Base-by-base conservation (phyloP, 2,329 filamentous ascomycete genomes). In the Epichloe festucae region DNA sequence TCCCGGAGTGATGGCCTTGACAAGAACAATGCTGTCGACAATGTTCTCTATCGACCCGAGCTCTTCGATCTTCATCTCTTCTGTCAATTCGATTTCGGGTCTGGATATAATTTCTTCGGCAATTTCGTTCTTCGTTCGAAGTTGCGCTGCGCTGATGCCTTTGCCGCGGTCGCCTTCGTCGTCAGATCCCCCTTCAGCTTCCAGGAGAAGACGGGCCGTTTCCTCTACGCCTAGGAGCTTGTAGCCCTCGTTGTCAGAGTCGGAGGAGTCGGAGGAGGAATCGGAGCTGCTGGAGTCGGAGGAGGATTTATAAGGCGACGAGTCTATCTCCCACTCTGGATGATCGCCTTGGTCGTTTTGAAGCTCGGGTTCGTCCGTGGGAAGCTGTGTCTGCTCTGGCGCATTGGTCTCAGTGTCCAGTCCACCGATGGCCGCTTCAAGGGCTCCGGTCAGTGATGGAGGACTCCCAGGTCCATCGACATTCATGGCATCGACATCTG, bases 251-350 rank as follows among this genome's bases (percentile, higher is more conserved):
- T 78, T 65, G 41, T 70, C 77, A 2, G 76, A 78, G 53, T 78
- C 54, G 52, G 80, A 76, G 48, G 77, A 79, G 40, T 78, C 53
- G 52, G 80, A 76, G 48, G 77, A 79, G 40, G 76, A 77, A 55
- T 83, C 79, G 2, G 80, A 82, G 58, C 69, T 73, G 61, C 71
- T 75, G 4, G 77, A 79, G 14, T 79, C 74, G 0, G 75, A 76
- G 0, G 79, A 87, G 5, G 84, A 87, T 60, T 83, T 80, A 61
- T 85, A 85, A 0, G 85, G 85, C 0, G 84, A 87, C 1, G 85
- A 89, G 60, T 91, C 87, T 7, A 76, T 71, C 63, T 95, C 88
- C 87, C 89, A 97, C 66, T 96, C 90, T 3, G 85, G 83, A 44
- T 85, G 73, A 11, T 69, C 72, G 51, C 59, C 59, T 47, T 66